Percentiles rank a stretch among this genome's conserved stretches.
Conservation (phyloP, 2,329 filamentous ascomycete genomes). For the Huntiella decipiens region DNA sequence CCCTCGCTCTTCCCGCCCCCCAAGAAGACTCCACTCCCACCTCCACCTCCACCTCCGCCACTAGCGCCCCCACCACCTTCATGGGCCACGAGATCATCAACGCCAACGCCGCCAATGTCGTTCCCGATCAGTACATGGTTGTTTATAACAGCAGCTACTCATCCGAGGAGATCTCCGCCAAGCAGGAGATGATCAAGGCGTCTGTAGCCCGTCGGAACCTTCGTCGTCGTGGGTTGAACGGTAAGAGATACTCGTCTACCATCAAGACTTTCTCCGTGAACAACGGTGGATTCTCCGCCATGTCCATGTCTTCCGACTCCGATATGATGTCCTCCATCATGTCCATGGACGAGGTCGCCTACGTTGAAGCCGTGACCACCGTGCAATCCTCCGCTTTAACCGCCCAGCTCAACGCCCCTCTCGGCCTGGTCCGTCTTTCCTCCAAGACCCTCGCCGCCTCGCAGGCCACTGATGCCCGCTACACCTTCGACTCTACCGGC, state of each 20-base stretch:
- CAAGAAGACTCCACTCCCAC: slow-evolving; percentile 19
- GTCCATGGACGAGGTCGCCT: slow-evolving; percentile 28
- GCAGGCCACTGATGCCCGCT: slow-evolving; percentile 17
- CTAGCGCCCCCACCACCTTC: slow-evolving; percentile 15
- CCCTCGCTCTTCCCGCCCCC: slow-evolving; percentile 25
- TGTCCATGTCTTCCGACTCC: slow-evolving; percentile 33
- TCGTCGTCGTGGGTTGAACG: slow-evolving; percentile 28
- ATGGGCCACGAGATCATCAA: slow-evolving; percentile 31
- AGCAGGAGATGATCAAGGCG: slow-evolving; percentile 28
- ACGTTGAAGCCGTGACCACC: slow-evolving; percentile 33
- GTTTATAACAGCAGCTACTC: slow-evolving; percentile 39
- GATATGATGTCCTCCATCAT: slow-evolving; percentile 30
- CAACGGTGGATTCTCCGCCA: slow-evolving; percentile 28
- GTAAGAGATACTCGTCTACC: slow-evolving; percentile 27
- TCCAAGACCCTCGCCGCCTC: slow-evolving; percentile 18
- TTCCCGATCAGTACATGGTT: slow-evolving; percentile 42
- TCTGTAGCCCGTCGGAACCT: slow-evolving; percentile 38
- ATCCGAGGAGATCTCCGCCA: slow-evolving; percentile 28
- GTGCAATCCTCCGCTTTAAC: slow-evolving; percentile 26
- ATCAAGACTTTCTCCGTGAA: slow-evolving; percentile 29
- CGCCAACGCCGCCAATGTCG: slow-evolving; percentile 26
- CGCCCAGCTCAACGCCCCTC: slow-evolving; percentile 33
- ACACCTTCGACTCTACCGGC: slow-evolving; percentile 33
- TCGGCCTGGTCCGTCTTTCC: slow-evolving; percentile 35
- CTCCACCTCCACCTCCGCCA: slow-evolving; percentile 17